Conservation (phyloP, 2,329 filamentous ascomycete genomes). For the Trichophyton equinum region DNA sequence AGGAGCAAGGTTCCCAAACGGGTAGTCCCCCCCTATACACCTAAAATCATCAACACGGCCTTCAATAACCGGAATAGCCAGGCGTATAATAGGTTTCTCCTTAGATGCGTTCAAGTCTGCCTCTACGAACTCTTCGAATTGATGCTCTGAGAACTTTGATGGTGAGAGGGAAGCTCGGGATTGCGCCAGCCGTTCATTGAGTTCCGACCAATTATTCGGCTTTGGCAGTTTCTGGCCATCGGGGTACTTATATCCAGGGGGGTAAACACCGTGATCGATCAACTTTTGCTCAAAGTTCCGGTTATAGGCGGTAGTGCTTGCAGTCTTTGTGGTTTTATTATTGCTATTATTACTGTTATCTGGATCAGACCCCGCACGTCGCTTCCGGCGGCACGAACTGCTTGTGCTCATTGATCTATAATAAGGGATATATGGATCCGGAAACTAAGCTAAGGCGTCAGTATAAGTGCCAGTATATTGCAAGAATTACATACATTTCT, state of each 20-base stretch:
- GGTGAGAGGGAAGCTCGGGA: constrained; percentile 27
- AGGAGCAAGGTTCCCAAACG: constrained; percentile 27
- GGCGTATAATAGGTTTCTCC: constrained; percentile 24
- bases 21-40: constrained; percentile 17
- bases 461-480: neutral
- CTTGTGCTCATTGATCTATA: neutral
- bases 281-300: constrained; percentile 28
- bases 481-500: constrained; percentile 11
- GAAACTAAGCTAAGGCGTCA: neutral
- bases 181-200: constrained; percentile 18
- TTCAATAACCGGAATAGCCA: constrained; percentile 22
- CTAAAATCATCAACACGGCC: constrained; percentile 13
- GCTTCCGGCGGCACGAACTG: neutral
- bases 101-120: constrained; percentile 21
- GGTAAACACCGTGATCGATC: constrained; percentile 25
- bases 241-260: constrained; percentile 17
- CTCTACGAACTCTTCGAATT: constrained; percentile 20
- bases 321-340: constrained; percentile 7
- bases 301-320: constrained; percentile 18
- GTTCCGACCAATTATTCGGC: constrained; percentile 23
- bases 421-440: neutral
- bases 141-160: constrained; percentile 22
- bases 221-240: constrained; percentile 17
- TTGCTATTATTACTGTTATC: neutral
- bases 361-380: neutral